Evolutionary conservation across 2,329 filamentous ascomycete genomes (phyloP).

Genomic region (Arthroderma sp.): DNA sequence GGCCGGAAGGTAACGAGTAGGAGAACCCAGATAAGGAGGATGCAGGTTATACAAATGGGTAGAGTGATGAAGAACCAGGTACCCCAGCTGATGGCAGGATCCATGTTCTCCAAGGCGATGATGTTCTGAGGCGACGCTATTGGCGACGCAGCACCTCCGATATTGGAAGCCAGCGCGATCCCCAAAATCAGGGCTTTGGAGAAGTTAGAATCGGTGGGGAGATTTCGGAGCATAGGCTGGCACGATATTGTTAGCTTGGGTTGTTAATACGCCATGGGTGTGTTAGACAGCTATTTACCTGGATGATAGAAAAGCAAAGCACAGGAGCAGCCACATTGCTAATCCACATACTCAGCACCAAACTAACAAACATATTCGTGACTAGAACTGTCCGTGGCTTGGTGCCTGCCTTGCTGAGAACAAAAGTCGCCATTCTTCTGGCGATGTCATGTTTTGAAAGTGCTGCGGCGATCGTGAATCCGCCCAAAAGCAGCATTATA

Average conservation of each 20-base stretch:
- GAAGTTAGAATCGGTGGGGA: slow-evolving; percentile 81
- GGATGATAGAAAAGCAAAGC: slow-evolving; percentile 93
- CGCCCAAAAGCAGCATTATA: slow-evolving; percentile 92
- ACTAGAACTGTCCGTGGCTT: slow-evolving; percentile 76
- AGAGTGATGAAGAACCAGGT: slow-evolving; percentile 95
- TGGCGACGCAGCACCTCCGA: slow-evolving; percentile 89
- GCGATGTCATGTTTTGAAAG: slow-evolving; percentile 96
- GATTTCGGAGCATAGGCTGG: slow-evolving; percentile 81
- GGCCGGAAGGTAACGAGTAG: slow-evolving; percentile 77
- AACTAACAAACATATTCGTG: slow-evolving; percentile 98
- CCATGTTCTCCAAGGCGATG: slow-evolving; percentile 92
- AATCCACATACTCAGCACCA: slow-evolving; percentile 97
- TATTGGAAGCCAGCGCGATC: slow-evolving; percentile 87
- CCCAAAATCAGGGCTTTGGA: slow-evolving; percentile 90
- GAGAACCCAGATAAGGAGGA: slow-evolving; percentile 78
- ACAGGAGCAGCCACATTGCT: slow-evolving; percentile 96
- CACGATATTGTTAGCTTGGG: background rate
- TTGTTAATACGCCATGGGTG: slow-evolving; percentile 11
- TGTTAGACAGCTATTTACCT: slow-evolving; percentile 38
- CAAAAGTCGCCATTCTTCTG: slow-evolving; percentile 90
- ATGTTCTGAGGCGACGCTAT: slow-evolving; percentile 97
- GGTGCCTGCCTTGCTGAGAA: slow-evolving; percentile 91
- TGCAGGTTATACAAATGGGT: slow-evolving; percentile 79
- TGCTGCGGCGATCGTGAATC: slow-evolving; percentile 89
- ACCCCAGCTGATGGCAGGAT: slow-evolving; percentile 79